phyloP scores from a whole-genome alignment of 805 yeast species.

The Candida boidinii region DNA sequence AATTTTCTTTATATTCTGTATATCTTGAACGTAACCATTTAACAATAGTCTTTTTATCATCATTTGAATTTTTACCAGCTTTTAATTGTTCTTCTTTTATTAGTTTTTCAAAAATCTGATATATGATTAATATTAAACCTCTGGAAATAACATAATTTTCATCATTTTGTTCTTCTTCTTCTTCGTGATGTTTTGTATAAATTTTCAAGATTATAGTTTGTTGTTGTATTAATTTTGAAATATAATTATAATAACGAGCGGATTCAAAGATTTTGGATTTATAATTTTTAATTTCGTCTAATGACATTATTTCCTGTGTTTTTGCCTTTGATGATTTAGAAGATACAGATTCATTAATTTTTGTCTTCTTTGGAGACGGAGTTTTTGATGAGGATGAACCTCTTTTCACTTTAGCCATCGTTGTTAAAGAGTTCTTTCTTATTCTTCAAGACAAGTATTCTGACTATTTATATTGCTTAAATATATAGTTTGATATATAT shows the following conservation, averaged over 20 bases:
- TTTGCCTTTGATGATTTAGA: no score
- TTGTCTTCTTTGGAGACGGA: no score
- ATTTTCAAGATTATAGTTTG: constrained; percentile 18
- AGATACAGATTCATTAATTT: no score
- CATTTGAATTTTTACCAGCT: constrained; percentile 21
- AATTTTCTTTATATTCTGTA: constrained; percentile 37
- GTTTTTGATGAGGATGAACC: no score
- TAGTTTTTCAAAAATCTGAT: constrained; percentile 40
- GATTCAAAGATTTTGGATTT: constrained; percentile 29
- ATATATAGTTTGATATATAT: no score
- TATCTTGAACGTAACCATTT: constrained; percentile 60
- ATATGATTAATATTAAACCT: constrained; percentile 31
- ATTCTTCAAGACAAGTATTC: no score
- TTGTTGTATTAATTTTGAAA: constrained; percentile 37
- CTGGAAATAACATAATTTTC: constrained; percentile 24
- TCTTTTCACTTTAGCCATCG: no score
- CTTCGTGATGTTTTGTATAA: constrained; percentile 9
- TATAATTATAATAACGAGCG: constrained; percentile 45
- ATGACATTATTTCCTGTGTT: constrained; percentile 3
- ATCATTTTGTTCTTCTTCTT: constrained; percentile 9
- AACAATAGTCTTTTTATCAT: constrained; percentile 42
- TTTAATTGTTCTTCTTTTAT: constrained; percentile 33
- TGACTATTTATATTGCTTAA: no score
- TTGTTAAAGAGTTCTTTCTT: no score
- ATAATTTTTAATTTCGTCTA: constrained; percentile 16